Percentiles rank a stretch among this genome's conserved stretches.
phyloP scores from a whole-genome alignment of 2,329 filamentous ascomycete genomes.

The Clonostachys sp. region DNA sequence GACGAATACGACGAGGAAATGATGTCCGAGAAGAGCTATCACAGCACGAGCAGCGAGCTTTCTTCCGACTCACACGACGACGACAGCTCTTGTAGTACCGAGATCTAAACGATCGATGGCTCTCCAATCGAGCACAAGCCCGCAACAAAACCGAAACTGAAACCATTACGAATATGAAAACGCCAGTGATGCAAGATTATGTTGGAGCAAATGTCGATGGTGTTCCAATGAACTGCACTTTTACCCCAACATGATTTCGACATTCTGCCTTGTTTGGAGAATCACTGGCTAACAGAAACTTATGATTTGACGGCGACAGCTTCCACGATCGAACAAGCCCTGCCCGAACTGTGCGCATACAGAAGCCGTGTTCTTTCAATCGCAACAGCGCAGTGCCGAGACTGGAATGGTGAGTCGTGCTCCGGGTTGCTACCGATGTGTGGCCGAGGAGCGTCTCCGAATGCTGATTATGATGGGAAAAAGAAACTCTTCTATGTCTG shows the following conservation, averaged over 20 bases:
- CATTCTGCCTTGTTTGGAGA: constrained; percentile 11
- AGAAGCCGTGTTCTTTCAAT: constrained; percentile 98
- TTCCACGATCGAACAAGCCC: constrained; percentile 80
- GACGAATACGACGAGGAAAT: constrained; percentile 32
- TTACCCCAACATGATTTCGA: neutral
- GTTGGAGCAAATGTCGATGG: too few relatives aligned
- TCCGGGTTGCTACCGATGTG: neutral
- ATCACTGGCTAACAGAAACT: constrained; percentile 36
- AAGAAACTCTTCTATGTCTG: constrained; percentile 94
- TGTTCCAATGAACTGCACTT: too few relatives aligned
- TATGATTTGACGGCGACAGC: constrained; percentile 52
- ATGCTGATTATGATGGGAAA: constrained; percentile 7
- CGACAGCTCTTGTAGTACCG: neutral
- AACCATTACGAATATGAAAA: too few relatives aligned
- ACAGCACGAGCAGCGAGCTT: neutral
- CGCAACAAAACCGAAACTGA: too few relatives aligned
- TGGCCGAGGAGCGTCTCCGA: neutral
- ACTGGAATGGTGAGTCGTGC: constrained; percentile 84
- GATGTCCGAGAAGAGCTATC: constrained; percentile 15
- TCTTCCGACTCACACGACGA: neutral
- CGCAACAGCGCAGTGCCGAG: constrained; percentile 92
- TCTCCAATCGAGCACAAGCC: too few relatives aligned
- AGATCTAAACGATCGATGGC: too few relatives aligned
- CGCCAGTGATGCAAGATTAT: too few relatives aligned
- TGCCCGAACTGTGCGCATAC: constrained; percentile 82